Evolutionary conservation across 768 basidiomycete genomes (phyloP).

Genomic region (Podaxis carcinomalis): DNA sequence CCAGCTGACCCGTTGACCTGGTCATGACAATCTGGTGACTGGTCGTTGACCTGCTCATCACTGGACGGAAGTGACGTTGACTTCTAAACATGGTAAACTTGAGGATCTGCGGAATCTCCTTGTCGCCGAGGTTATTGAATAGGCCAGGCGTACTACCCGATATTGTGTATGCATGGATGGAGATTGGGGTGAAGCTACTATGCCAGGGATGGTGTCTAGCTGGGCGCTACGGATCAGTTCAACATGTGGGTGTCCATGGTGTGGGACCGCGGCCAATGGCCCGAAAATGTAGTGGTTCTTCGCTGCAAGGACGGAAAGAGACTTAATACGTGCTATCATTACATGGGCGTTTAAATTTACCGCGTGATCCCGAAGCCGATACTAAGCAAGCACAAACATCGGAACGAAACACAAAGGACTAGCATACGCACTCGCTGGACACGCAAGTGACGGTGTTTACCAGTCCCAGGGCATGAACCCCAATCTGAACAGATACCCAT

Average conservation of each 20-base stretch:
- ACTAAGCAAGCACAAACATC: slow-evolving; percentile 2
- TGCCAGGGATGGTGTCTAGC: background rate
- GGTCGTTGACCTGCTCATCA: too few species aligned
- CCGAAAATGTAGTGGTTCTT: background rate
- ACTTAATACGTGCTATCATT: too few species aligned
- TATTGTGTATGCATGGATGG: background rate
- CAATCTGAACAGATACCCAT: slow-evolving; percentile 32
- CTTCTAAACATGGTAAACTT: background rate
- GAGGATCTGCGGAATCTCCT: slow-evolving; percentile 11
- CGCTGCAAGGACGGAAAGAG: background rate
- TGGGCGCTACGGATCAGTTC: background rate
- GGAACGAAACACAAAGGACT: too few species aligned
- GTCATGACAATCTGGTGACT: too few species aligned
- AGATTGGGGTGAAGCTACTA: background rate
- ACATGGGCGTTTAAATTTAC: too few species aligned
- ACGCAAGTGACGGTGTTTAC: background rate
- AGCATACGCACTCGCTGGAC: background rate
- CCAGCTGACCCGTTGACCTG: too few species aligned
- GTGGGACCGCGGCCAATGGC: background rate
- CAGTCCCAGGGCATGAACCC: slow-evolving; percentile 22
- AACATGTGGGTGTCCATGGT: background rate
- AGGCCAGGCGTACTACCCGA: background rate
- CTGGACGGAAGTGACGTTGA: slow-evolving; percentile 3
- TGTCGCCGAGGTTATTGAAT: too few species aligned
- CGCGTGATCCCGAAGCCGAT: background rate